A percentile compares a stretch with the other conserved stretches of the same genome.
Evolutionary conservation across 2,329 filamentous ascomycete genomes (phyloP).

Genomic region (Ophidiomyces ophidiicola): DNA sequence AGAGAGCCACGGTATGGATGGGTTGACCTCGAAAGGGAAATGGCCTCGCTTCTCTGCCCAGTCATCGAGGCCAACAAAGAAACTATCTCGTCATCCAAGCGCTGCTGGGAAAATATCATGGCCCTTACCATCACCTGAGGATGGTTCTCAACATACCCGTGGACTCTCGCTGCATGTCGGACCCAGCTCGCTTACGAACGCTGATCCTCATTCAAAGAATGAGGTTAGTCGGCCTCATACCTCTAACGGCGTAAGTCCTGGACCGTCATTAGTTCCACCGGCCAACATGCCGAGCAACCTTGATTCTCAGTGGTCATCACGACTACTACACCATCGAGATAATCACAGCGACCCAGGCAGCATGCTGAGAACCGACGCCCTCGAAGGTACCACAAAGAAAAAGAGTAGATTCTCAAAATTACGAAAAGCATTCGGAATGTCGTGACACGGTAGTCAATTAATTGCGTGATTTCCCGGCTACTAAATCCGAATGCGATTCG

Average conservation of each 20-base stretch:
- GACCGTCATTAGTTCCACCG: conserved; percentile 2
- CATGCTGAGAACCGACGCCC: conserved; percentile 1
- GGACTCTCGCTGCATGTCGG: conserved; percentile 3
- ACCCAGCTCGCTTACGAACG: neutral
- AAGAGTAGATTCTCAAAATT: conserved; percentile 14
- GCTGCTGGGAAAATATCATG: conserved; percentile 5
- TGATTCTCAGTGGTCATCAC: conserved; percentile 13
- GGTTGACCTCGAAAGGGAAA: conserved; percentile 7
- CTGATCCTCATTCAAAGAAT: neutral
- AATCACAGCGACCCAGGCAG: conserved; percentile 7
- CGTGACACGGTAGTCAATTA: too few species aligned
- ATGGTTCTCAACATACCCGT: neutral
- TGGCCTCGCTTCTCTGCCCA: conserved; percentile 13
- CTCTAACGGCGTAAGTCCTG: conserved; percentile 14
- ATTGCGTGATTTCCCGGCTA: neutral
- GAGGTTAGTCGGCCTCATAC: conserved; percentile 10
- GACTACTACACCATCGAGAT: conserved; percentile 10
- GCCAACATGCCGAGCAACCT: neutral
- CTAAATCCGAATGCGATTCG: neutral
- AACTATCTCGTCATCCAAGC: conserved; percentile 15
- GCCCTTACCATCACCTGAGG: neutral
- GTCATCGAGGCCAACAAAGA: conserved; percentile 23
- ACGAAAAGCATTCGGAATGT: conserved; percentile 13
- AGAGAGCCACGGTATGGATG: too few species aligned
- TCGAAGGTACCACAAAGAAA: conserved; percentile 6